These are phyloP conservation scores for Neospermospora avenae DNA, from an alignment of 2,329 filamentous ascomycete species.

Conservation along the genomic window DNA sequence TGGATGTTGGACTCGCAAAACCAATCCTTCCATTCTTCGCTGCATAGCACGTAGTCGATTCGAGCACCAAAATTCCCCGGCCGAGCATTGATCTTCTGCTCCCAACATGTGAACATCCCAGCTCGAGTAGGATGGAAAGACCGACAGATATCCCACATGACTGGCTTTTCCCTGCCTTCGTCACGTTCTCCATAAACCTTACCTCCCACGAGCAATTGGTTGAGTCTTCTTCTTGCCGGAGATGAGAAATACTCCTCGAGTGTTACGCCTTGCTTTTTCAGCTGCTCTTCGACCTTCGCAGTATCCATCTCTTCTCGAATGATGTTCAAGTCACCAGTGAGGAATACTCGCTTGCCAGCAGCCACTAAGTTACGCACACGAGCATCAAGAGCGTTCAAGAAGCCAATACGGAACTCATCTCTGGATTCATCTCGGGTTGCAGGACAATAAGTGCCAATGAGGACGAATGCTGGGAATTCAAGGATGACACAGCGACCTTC, in stretches of 20 bases:
- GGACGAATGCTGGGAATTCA: constrained; percentile 91
- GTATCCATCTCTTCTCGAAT: constrained; percentile 62
- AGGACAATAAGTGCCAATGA: constrained; percentile 89
- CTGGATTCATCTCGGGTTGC: constrained; percentile 82
- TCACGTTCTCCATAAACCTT: constrained; percentile 65
- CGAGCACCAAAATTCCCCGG: constrained; percentile 89
- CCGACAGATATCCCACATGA: constrained; percentile 81
- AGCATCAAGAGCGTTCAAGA: constrained; percentile 75
- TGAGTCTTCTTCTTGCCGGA: constrained; percentile 75
- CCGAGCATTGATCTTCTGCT: constrained; percentile 91
- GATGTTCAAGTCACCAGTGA: constrained; percentile 89
- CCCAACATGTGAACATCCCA: constrained; percentile 98
- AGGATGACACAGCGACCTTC: constrained; percentile 89
- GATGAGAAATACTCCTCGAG: constrained; percentile 69
- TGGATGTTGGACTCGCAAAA: constrained; percentile 82
- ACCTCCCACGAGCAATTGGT: constrained; percentile 76
- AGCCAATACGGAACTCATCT: constrained; percentile 77
- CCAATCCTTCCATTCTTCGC: constrained; percentile 74
- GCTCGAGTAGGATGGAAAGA: constrained; percentile 73
- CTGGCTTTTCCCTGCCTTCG: constrained; percentile 63
- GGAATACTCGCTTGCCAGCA: constrained; percentile 78
- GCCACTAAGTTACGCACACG: constrained; percentile 79
- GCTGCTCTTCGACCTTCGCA: constrained; percentile 67
- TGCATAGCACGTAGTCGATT: constrained; percentile 92
- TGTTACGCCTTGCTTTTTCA: constrained; percentile 66